Conservation (phyloP, 1,284 basidiomycete species). For the Coriolopsis trogii region DNA sequence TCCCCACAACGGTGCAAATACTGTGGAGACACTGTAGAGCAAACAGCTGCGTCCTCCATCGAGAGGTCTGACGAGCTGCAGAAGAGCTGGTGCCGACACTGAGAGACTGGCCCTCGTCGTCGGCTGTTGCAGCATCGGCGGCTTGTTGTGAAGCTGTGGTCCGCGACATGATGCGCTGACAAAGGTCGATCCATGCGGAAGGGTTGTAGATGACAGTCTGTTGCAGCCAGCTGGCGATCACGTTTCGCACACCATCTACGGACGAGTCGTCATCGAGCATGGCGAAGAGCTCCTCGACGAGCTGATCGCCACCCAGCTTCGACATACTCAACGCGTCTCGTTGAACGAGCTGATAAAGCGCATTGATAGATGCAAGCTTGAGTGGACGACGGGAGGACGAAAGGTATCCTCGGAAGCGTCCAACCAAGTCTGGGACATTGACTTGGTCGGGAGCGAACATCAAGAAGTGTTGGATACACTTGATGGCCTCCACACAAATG, state of each 20-base stretch:
- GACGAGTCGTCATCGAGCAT: slow-evolving; percentile 94
- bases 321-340: slow-evolving; percentile 93
- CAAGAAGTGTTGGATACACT: slow-evolving; percentile 94
- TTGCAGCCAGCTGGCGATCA: slow-evolving; percentile 94
- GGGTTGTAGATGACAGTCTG: slow-evolving; percentile 94
- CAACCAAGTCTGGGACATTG: slow-evolving; percentile 77
- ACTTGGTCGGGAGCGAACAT: slow-evolving; percentile 92
- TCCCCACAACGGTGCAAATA: slow-evolving; percentile 79
- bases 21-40: slow-evolving; percentile 92
- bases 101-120: slow-evolving; percentile 92
- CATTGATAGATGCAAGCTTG: slow-evolving; percentile 94
- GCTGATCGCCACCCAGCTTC: slow-evolving; percentile 88
- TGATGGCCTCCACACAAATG: slow-evolving; percentile 91
- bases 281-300: slow-evolving; percentile 94
- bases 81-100: slow-evolving; percentile 56
- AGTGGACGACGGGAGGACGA: slow-evolving; percentile 81
- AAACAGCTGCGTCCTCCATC: slow-evolving; percentile 98
- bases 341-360: slow-evolving; percentile 96
- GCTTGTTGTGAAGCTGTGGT: slow-evolving; percentile 83
- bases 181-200: slow-evolving; percentile 97
- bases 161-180: slow-evolving; percentile 93
- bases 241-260: slow-evolving; percentile 92
- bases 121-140: slow-evolving; percentile 63
- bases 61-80: slow-evolving; percentile 60
- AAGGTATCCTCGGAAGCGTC: slow-evolving; percentile 76